Conservation (phyloP, 1,139 yeast genomes). For the Yamadazyma songkhlaensis region DNA sequence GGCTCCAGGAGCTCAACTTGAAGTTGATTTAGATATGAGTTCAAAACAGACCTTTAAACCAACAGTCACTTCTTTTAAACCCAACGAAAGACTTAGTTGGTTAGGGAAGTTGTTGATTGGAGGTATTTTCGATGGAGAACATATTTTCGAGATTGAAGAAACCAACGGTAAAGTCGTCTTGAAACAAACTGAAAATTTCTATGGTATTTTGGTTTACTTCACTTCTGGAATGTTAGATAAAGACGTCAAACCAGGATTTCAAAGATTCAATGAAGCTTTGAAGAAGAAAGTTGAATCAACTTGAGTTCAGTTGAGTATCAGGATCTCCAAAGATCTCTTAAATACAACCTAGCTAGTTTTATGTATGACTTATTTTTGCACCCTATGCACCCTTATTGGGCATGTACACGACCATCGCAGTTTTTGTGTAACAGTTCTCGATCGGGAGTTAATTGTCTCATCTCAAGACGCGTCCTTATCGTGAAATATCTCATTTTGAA, state of each 20-base stretch:
- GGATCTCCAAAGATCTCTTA: no score
- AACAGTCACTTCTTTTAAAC: not conserved
- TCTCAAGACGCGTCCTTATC: no score
- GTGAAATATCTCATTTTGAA: no score
- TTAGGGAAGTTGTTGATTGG: not conserved
- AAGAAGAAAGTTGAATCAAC: not conserved
- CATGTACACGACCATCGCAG: no score
- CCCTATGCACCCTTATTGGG: no score
- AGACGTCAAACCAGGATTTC: not conserved
- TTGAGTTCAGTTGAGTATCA: not conserved
- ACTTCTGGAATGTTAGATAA: not conserved
- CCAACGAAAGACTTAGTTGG: not conserved
- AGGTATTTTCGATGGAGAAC: slow-evolving; percentile 3
- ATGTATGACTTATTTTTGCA: no score
- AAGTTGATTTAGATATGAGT: not conserved
- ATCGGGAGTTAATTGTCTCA: no score
- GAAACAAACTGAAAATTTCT: slow-evolving; percentile 1
- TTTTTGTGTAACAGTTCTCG: no score
- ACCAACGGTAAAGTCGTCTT: not conserved
- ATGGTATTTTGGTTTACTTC: not conserved
- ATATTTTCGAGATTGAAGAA: not conserved
- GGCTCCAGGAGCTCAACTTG: not conserved
- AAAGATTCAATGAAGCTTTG: slow-evolving; percentile 1
- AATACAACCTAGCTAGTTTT: no score
- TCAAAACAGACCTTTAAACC: not conserved